Evolutionary conservation across 768 basidiomycete species (phyloP).

Genomic region (Trametopsis cervina): DNA sequence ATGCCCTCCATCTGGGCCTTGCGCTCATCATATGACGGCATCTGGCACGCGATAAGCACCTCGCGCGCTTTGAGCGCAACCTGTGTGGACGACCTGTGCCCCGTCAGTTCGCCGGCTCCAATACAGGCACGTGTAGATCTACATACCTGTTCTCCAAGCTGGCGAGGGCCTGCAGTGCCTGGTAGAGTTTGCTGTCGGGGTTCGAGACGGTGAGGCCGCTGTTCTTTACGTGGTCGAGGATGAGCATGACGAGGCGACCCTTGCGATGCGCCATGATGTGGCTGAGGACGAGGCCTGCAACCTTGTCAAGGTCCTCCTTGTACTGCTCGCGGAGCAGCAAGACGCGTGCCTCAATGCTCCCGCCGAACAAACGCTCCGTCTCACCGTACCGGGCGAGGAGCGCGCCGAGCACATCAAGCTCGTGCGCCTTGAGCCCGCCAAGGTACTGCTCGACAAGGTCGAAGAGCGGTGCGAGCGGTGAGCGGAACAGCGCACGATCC

Average conservation of each 20-base stretch:
- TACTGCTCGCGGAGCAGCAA: slow-evolving; percentile 85
- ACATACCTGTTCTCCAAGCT: slow-evolving; percentile 82
- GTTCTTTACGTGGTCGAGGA: slow-evolving; percentile 87
- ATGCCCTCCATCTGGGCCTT: slow-evolving; percentile 91
- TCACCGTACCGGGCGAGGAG: slow-evolving; percentile 75
- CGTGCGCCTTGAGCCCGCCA: slow-evolving; percentile 81
- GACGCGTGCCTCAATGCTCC: slow-evolving; percentile 89
- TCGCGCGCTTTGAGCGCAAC: slow-evolving; percentile 95
- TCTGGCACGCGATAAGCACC: slow-evolving; percentile 90
- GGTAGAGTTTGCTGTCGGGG: slow-evolving; percentile 64
- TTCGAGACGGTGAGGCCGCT: slow-evolving; percentile 71
- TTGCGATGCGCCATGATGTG: slow-evolving; percentile 96
- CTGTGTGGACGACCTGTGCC: slow-evolving; percentile 71
- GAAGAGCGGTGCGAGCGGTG: slow-evolving; percentile 61
- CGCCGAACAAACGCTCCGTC: slow-evolving; percentile 90
- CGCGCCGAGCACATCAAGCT: slow-evolving; percentile 67
- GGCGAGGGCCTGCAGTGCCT: slow-evolving; percentile 76
- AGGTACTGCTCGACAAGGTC: slow-evolving; percentile 76
- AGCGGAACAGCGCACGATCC: slow-evolving; percentile 75
- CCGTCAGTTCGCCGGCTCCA: neutral
- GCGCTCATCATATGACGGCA: slow-evolving; percentile 97
- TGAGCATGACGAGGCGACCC: slow-evolving; percentile 75
- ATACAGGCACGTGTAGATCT: neutral
- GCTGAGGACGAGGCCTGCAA: slow-evolving; percentile 79
- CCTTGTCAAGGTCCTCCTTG: slow-evolving; percentile 89